Conservation (phyloP, 176 grass and related monocot genomes). For the Pontederia paniculata region DNA sequence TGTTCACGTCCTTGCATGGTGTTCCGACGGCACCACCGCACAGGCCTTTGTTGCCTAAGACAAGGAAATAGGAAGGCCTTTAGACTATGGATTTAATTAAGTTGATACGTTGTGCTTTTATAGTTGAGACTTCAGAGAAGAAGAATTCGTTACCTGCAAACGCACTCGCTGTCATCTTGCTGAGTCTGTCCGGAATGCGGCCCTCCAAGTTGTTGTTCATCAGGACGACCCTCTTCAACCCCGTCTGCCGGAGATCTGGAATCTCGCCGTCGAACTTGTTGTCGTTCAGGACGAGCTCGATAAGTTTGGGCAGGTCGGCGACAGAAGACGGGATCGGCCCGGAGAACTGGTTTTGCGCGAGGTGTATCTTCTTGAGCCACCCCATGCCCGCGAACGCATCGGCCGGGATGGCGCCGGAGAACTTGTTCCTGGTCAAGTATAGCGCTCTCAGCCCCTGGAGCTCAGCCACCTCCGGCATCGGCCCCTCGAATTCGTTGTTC, state of each 20-base stretch:
- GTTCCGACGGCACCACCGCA: background rate
- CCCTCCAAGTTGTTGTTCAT: slow-evolving; percentile 53
- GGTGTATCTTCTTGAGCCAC: slow-evolving; percentile 37
- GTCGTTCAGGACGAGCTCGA: slow-evolving; percentile 23
- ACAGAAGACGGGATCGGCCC: slow-evolving; percentile 52
- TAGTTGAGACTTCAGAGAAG: too few relatives aligned
- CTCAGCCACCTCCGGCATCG: slow-evolving; percentile 40
- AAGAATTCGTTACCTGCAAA: slow-evolving; percentile 43
- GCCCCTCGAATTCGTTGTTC: slow-evolving; percentile 45
- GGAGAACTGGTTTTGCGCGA: slow-evolving; percentile 41
- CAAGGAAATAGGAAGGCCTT: too few relatives aligned
- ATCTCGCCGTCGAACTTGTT: slow-evolving; percentile 42
- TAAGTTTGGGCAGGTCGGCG: slow-evolving; percentile 22
- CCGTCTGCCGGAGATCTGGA: slow-evolving; percentile 34
- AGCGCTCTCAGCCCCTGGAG: slow-evolving; percentile 42
- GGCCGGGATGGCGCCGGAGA: slow-evolving; percentile 40
- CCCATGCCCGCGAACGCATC: slow-evolving; percentile 28
- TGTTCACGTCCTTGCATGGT: too few relatives aligned
- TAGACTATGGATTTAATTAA: too few relatives aligned
- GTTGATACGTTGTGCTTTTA: too few relatives aligned
- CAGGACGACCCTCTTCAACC: slow-evolving; percentile 26
- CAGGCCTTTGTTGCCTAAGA: background rate
- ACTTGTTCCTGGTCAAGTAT: slow-evolving; percentile 36
- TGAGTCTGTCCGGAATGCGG: slow-evolving; percentile 31
- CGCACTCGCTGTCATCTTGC: slow-evolving; percentile 4